Evolutionary conservation across 2,329 filamentous ascomycete genomes (phyloP).

Genomic region (Penicillium sp.): DNA sequence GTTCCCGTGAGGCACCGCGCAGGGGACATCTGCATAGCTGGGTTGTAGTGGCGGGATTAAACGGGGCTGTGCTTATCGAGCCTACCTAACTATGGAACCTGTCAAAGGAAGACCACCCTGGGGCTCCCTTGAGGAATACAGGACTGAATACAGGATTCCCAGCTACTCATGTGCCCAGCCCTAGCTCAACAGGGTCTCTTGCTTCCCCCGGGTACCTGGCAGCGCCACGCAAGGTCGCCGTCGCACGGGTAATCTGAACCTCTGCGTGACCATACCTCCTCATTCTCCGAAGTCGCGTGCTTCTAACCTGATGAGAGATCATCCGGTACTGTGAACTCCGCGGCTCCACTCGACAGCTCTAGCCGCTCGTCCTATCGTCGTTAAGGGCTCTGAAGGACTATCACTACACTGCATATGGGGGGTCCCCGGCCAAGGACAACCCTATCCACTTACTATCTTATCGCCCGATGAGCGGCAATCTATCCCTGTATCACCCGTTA

Average conservation of each 20-base stretch:
- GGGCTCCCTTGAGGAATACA: no score
- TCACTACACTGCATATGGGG: background rate
- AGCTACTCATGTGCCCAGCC: background rate
- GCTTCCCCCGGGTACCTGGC: constrained; percentile 6
- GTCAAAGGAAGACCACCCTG: no score
- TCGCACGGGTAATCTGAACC: constrained; percentile 3
- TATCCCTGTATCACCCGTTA: background rate
- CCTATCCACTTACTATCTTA: constrained; percentile 18
- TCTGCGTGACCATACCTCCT: constrained; percentile 5
- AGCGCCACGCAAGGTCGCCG: constrained; percentile 10
- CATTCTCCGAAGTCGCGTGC: constrained; percentile 30
- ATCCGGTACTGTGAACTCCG: constrained; percentile 6
- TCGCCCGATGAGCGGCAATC: background rate
- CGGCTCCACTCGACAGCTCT: constrained; percentile 1
- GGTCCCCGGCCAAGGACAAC: background rate
- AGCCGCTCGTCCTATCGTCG: background rate
- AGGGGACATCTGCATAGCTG: no score
- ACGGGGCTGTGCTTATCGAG: constrained; percentile 1
- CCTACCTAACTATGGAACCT: background rate
- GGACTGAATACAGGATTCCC: constrained; percentile 1
- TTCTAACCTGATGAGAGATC: constrained; percentile 17
- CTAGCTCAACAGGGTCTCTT: background rate
- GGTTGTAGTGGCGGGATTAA: background rate
- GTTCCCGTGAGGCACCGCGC: no score
- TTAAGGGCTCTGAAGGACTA: background rate